phyloP scores from a whole-genome alignment of 148 eudicot species.

The Camellia sinensis region DNA sequence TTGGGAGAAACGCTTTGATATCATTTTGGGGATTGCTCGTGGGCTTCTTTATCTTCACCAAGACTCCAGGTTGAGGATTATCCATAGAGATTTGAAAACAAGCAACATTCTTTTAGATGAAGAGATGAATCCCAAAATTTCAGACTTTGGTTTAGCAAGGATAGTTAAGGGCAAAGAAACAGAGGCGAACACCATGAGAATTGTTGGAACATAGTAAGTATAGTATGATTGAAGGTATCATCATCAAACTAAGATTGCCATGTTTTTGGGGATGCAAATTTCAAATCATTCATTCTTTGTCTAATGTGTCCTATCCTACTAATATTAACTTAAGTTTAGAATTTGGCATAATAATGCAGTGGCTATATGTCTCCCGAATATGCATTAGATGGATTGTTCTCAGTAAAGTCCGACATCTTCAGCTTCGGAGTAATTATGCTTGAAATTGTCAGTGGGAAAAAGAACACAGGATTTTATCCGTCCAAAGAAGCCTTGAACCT shows the following conservation, averaged over 20 bases:
- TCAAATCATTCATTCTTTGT: no score
- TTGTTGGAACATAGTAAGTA: constrained; percentile 25
- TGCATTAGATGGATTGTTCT: constrained; percentile 14
- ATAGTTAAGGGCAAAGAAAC: constrained; percentile 20
- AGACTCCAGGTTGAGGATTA: constrained; percentile 19
- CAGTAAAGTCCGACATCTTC: constrained; percentile 10
- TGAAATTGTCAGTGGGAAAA: constrained; percentile 24
- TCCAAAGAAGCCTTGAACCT: constrained; percentile 9
- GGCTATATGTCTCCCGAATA: constrained; percentile 22
- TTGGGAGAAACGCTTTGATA: constrained; percentile 35
- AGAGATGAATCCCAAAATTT: constrained; percentile 22
- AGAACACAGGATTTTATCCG: constrained; percentile 7
- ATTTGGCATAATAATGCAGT: constrained; percentile 5
- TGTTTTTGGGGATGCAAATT: neutral
- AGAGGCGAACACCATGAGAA: constrained; percentile 21
- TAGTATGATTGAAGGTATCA: neutral
- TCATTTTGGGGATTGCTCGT: constrained; percentile 34
- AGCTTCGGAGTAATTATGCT: constrained; percentile 18
- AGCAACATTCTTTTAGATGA: constrained; percentile 19
- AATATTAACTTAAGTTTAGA: neutral
- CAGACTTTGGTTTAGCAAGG: constrained; percentile 25
- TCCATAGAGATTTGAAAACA: constrained; percentile 22
- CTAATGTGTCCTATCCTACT: neutral
- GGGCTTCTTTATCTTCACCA: constrained; percentile 25
- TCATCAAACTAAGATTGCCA: no score